Evolutionary conservation across 352 stramenopile species (phyloP), one percentile per base, ranked within the genome.

Genomic region (Globisporangium emineosum): DNA sequence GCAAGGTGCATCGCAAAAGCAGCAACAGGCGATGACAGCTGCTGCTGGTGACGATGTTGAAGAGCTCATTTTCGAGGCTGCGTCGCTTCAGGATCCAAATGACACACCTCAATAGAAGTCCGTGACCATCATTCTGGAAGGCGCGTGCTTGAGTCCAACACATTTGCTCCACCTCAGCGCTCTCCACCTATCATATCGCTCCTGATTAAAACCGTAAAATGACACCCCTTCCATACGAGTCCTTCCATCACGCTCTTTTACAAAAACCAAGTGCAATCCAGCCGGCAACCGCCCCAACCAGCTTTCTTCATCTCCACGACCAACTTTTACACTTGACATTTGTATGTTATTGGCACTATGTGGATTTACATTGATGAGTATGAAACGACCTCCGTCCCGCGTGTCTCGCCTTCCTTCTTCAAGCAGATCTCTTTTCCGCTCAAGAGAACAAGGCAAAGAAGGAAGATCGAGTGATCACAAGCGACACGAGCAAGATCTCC

Each of bases 361-460:
- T 30, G 25, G 9, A 9, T 23, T 23, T 23, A 15, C 40, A 17
- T 47, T 47, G 40, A 21, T 10, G 9, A 30, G n/a, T 33, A 15
- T 1, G 2, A 63, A 45, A 19, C 19, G 62, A 45, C 62, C 53
- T 67, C 49, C n/a, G 9, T 42, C 37, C 33, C 12, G 10, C 21
- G n/a, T 23, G 35, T 57, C 49, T 33, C 30, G 37, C 21, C 0
- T 13, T 53, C 43, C 37, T 63, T 62, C 62, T 66, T 66, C 54
- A 68, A 68, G 12, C 62, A 68, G 62, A 68, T 68, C 62, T 51
- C 43, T 52, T 52, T 51, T 27, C 12, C 9, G 33, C 12, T 32
- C 4, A 40, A 51, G 67, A 62, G 37, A 47, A 47, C 35, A 43
- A 47, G 40, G 40, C 4, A 32, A 67, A 60, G 17, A 89, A 73